A percentile compares a stretch with the other conserved stretches of the same genome.
These are phyloP conservation scores for Diospyros kaki DNA, from an alignment of 148 eudicot species.

Conservation along the genomic window DNA sequence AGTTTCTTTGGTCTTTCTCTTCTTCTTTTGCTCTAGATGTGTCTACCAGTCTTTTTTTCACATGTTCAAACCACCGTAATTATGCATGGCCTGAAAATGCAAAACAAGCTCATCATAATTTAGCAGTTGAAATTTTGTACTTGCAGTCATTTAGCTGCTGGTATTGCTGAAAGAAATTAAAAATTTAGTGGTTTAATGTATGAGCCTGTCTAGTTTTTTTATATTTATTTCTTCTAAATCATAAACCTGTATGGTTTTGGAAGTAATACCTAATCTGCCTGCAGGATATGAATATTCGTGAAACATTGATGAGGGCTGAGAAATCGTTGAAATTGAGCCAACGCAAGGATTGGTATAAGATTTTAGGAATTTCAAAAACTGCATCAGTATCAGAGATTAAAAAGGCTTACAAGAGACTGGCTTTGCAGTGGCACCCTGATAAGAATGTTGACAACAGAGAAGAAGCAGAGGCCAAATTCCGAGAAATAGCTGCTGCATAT, in stretches of 20 bases:
- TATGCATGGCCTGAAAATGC: no score
- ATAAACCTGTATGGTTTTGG: background rate
- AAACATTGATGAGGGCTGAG: conserved; percentile 70
- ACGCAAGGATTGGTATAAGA: conserved; percentile 98
- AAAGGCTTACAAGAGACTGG: conserved; percentile 81
- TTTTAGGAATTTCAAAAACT: conserved; percentile 74
- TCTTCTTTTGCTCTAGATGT: no score
- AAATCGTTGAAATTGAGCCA: conserved; percentile 83
- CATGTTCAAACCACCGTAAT: no score
- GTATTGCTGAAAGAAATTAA: background rate
- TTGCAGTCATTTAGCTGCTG: background rate
- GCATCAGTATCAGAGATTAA: conserved; percentile 74
- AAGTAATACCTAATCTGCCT: conserved; percentile 7
- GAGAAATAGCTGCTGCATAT: conserved; percentile 93
- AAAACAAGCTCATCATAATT: background rate
- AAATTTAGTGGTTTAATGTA: background rate
- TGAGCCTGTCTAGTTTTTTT: background rate
- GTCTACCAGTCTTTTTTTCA: no score
- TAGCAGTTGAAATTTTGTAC: background rate
- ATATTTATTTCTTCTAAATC: background rate
- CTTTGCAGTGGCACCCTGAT: conserved; percentile 98
- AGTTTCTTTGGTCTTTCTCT: no score
- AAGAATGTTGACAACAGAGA: conserved; percentile 88
- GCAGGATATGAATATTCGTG: conserved; percentile 80
- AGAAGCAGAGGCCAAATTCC: conserved; percentile 84